Base-by-base conservation (phyloP, 2,329 filamentous ascomycete genomes). In the Huntiella decipiens region DNA sequence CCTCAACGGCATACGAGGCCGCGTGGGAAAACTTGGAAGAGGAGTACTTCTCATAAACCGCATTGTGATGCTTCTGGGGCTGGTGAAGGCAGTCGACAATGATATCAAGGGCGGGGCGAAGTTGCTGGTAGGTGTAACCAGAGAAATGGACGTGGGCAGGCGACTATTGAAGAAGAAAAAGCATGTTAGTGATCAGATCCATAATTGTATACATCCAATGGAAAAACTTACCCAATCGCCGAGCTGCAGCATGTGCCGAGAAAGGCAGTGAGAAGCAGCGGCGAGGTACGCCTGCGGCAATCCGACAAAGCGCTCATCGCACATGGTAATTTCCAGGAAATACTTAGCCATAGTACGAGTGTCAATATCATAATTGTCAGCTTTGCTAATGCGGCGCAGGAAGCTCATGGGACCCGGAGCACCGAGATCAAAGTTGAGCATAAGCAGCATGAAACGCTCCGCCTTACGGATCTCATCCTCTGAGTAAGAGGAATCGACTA, bases 351-450 rank as follows among this genome's bases (percentile, higher is more conserved):
- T 67, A 4, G 91, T 96, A 34, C 91, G 76, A 8, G 88, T 95
- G 64, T 98, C 88, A 40, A 94, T 68, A 57, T 98, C 87, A 58
- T 96, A 98, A 58, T 95, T 86, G 58, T 98, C 91, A 11, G 91
- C 91, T 66, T 96, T 96, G 77, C 88, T 96, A 62, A 96, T 91
- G 47, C 88, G 79, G 50, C 91, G 77, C 51, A 98, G 70, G 64
- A 98, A 98, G 66, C 86, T 95, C 88, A 98, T 95, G 1, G 91
- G 91, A 38, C 91, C 91, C n/a, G 91, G 91, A 81, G 85, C 96
- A 44, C 91, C 91, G 45, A 98, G 74, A 63, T 95, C 86, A 58
- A 94, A 98, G 55, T 85, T 74, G 45, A 98, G 75, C 80, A 95
- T 93, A 62, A 77, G 92, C 44, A 98, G 74, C 87, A 98, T 98